Conservation (phyloP, 2,329 filamentous ascomycete species). For the Sporothrix brunneoviolacea region DNA sequence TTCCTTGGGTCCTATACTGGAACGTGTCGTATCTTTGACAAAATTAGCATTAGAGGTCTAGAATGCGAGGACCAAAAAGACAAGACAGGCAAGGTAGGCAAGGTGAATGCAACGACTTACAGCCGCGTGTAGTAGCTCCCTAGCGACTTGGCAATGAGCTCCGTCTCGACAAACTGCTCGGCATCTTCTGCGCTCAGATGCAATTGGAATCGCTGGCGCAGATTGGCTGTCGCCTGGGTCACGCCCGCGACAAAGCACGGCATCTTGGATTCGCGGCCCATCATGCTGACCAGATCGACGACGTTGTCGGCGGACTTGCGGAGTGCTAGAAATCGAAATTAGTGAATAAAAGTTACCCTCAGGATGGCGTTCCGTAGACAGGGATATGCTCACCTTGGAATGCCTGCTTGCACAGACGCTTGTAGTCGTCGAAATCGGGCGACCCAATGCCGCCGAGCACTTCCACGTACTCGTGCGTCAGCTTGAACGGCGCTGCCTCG, state of each 20-base stretch:
- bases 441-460: slow-evolving; percentile 69
- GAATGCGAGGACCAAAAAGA: background rate
- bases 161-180: slow-evolving; percentile 71
- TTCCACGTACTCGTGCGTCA: slow-evolving; percentile 77
- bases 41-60: slow-evolving; percentile 3
- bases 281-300: slow-evolving; percentile 75
- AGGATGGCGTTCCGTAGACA: background rate
- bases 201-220: slow-evolving; percentile 71
- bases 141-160: slow-evolving; percentile 71
- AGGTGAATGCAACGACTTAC: slow-evolving; percentile 42
- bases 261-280: slow-evolving; percentile 79
- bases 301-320: slow-evolving; percentile 73
- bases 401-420: slow-evolving; percentile 71
- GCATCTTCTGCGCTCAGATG: slow-evolving; percentile 78
- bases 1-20: slow-evolving; percentile 81
- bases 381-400: slow-evolving; percentile 57
- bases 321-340: slow-evolving; percentile 40
- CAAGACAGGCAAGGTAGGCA: background rate
- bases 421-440: slow-evolving; percentile 67
- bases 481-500: slow-evolving; percentile 79
- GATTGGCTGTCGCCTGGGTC: slow-evolving; percentile 59
- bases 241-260: slow-evolving; percentile 73
- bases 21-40: slow-evolving; percentile 67
- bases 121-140: slow-evolving; percentile 83
- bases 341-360: slow-evolving; percentile 2